Evolutionary conservation across 345 rosid species (phyloP), one percentile per base, ranked within the genome.

Genomic region (Xanthoceras sorbifolium): DNA sequence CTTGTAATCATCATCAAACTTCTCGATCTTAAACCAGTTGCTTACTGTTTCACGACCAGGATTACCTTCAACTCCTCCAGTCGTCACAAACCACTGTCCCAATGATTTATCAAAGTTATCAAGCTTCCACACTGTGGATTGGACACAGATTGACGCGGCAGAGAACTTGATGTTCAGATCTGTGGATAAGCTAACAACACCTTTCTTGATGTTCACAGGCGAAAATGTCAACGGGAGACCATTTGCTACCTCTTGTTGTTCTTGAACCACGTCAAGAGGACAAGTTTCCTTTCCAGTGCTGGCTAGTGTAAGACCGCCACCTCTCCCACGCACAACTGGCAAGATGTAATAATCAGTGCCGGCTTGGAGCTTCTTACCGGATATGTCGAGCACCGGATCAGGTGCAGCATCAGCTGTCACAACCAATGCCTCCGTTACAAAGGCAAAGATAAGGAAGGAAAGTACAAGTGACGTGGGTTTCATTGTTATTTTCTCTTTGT

Each of bases 11-110:
- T 74, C 71, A 2, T 66, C 84, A 14, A 67, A 15, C 80, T 85
- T 85, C 60, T 88, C 89, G 34, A 92, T 92, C 86, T 86, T 90
- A 76, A 88, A 88, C 93, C 97, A 92, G 75, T 87, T 89, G 79
- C 34, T 40, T 6, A 76, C 28, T 4, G 92, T 89, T 44, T 38
- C 38, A 14, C 9, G 77, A 18, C 95, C 92, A 0, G 97, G 92
- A 62, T 87, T 88, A 42, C 97, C 93, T 72, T 52, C 82, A 9
- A 78, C 86, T 28, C 97, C 95, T 11, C 89, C 87, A 23, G 83
- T 80, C 3, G 83, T 82, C 82, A 90, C 69, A 66, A 85, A 84
- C 80, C 68, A 79, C 57, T 87, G 90, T 22, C 71, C 70, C 22
- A 77, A 50, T 20, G 36, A 20, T 69, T 84, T 83, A 31, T 92